phyloP scores from a whole-genome alignment of 2,329 filamentous ascomycete genomes.

The Daldinia sp. region DNA sequence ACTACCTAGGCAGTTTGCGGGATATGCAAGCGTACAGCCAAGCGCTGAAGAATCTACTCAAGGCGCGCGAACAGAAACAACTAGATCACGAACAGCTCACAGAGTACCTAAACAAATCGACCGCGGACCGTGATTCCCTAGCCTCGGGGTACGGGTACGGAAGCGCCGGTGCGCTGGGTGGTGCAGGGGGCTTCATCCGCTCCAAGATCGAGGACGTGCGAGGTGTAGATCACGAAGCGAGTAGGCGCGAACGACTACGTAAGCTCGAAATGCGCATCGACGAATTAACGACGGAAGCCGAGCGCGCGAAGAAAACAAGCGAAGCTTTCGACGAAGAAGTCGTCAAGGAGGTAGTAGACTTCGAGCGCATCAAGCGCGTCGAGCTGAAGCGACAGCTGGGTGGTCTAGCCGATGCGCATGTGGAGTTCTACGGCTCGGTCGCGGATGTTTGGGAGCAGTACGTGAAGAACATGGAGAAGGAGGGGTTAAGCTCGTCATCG shows the following conservation, averaged over 20 bases:
- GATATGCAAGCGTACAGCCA: conserved; percentile 96
- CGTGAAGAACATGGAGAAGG: conserved; percentile 80
- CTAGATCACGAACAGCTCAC: conserved; percentile 96
- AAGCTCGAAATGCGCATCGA: conserved; percentile 94
- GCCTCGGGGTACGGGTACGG: conserved; percentile 61
- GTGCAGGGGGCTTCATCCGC: conserved; percentile 85
- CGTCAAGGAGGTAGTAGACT: conserved; percentile 89
- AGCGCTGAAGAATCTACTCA: conserved; percentile 87
- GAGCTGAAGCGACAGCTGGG: conserved; percentile 92
- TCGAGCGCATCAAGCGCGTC: conserved; percentile 93
- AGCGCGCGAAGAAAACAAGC: conserved; percentile 83
- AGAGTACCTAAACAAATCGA: conserved; percentile 93
- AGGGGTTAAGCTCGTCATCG: conserved; percentile 32
- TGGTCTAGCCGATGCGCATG: conserved; percentile 82
- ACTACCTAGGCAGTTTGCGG: conserved; percentile 89
- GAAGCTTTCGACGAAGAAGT: conserved; percentile 98
- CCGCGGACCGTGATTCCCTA: conserved; percentile 83
- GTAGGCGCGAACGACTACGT: conserved; percentile 83
- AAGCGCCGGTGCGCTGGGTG: conserved; percentile 64
- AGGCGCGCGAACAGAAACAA: conserved; percentile 95
- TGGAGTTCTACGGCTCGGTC: conserved; percentile 83
- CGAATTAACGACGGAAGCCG: conserved; percentile 87
- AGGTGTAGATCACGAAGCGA: conserved; percentile 94
- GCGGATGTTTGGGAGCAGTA: conserved; percentile 89
- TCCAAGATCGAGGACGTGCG: conserved; percentile 96